Evolutionary conservation across 1,284 basidiomycete genomes (phyloP), one percentile per base, ranked within the genome.

Genomic region (Laetiporus sulphureus): DNA sequence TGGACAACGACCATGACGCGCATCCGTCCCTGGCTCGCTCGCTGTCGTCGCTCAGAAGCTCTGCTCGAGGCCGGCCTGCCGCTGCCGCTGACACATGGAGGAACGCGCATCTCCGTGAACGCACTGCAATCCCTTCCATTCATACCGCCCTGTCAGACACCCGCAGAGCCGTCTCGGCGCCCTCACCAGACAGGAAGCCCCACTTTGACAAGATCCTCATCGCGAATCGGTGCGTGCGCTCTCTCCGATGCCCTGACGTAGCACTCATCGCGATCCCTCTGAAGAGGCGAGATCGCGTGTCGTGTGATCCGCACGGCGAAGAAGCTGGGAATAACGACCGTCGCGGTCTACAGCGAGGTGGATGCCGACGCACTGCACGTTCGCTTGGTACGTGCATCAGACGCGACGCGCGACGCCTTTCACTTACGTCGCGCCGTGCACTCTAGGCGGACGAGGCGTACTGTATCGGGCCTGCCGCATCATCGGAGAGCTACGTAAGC

Each of bases 391-490:
- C 38, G 69, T 50, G n/a, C 7, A 42, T 33, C 21, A n/a, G n/a
- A n/a, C n/a, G n/a, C n/a, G n/a, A n/a, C n/a, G n/a, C n/a, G n/a
- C n/a, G n/a, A n/a, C n/a, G n/a, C n/a, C n/a, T n/a, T n/a, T n/a
- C n/a, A n/a, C n/a, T n/a, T n/a, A n/a, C n/a, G n/a, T n/a, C n/a
- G n/a, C n/a, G n/a, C n/a, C n/a, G n/a, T n/a, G n/a, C n/a, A n/a
- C n/a, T n/a, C 7, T 35, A 91, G 83, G 93, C 94, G n/a, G 93
- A 97, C 58, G 93, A 97, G 58, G 92, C 93, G 4, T 94, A 91
- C 59, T 89, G 86, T 53, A 92, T 97, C 38, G 93, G 94, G 1
- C 90, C 91, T 13, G 88, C 93, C 1, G 82, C 84, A 0, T 92
- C 90, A 0, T 65, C 83, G 0, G 83, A 95, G 59, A 93, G 90